These are phyloP conservation scores for Epichloe elymi DNA, from an alignment of 2,329 filamentous ascomycete species.

Conservation along the genomic window DNA sequence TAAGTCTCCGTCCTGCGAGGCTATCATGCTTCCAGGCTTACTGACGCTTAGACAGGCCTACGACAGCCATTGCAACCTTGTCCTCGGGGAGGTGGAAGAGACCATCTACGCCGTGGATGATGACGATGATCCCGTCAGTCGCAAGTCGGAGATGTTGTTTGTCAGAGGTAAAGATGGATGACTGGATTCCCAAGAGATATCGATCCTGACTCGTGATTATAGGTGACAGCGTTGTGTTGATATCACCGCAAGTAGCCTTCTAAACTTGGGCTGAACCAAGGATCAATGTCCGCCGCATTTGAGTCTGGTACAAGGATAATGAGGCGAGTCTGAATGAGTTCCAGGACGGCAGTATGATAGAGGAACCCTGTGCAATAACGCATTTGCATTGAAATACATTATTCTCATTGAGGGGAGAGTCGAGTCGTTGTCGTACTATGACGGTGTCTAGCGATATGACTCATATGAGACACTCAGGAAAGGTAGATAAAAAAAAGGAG, in stretches of 20 bases:
- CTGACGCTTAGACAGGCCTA: conserved; percentile 55
- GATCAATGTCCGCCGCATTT: not conserved
- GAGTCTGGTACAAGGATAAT: not conserved
- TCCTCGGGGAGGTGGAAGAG: conserved; percentile 92
- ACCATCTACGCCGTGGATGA: conserved; percentile 91
- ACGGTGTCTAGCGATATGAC: too few species aligned
- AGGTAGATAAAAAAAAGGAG: too few species aligned
- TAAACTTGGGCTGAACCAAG: conserved; percentile 11
- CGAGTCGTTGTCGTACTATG: too few species aligned
- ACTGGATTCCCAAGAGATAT: conserved; percentile 13
- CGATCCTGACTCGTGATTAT: not conserved
- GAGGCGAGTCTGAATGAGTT: not conserved
- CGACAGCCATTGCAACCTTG: conserved; percentile 95
- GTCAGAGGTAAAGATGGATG: conserved; percentile 59
- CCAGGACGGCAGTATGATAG: too few species aligned
- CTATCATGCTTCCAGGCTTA: too few species aligned
- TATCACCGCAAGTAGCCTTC: conserved; percentile 46
- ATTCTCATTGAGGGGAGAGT: too few species aligned
- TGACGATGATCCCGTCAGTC: conserved; percentile 87
- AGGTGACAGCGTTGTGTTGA: conserved; percentile 64
- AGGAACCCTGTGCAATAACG: too few species aligned
- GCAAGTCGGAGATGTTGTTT: conserved; percentile 97
- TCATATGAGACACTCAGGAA: too few species aligned
- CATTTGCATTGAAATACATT: too few species aligned
- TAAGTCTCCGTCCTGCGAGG: conserved; percentile 21